Evolutionary conservation across 1,139 yeast species (phyloP).

Genomic region (Scheffersomyces stambukii): DNA sequence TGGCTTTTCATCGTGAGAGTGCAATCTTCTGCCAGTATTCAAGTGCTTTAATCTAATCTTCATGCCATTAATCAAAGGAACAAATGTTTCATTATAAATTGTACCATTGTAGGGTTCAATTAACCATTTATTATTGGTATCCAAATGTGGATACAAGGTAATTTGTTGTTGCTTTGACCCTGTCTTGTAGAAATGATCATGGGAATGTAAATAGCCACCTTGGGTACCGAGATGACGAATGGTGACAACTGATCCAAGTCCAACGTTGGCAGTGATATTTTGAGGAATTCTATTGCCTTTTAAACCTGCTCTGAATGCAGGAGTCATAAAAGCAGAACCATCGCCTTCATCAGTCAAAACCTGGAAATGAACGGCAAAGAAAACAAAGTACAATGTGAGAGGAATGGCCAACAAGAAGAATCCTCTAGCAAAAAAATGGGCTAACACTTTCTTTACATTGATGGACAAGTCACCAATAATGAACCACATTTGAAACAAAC

Average conservation of each 20-base stretch:
- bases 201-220: conserved; percentile 97
- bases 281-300: conserved; percentile 67
- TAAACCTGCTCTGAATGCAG: conserved; percentile 81
- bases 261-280: conserved; percentile 75
- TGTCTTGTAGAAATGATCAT: conserved; percentile 74
- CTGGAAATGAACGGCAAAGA: conserved; percentile 78
- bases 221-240: conserved; percentile 79
- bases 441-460: conserved; percentile 42
- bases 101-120: conserved; percentile 59
- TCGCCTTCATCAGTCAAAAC: conserved; percentile 74
- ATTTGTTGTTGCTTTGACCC: conserved; percentile 96
- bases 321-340: conserved; percentile 84
- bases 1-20: conserved; percentile 93
- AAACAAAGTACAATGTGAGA: conserved; percentile 55
- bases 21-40: conserved; percentile 73
- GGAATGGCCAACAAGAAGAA: conserved; percentile 68
- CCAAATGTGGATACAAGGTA: conserved; percentile 90
- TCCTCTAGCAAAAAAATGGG: conserved; percentile 58
- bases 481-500: conserved; percentile 81
- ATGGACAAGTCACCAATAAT: conserved; percentile 79
- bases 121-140: conserved; percentile 81
- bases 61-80: conserved; percentile 70
- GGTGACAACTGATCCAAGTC: conserved; percentile 76
- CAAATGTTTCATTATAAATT: conserved; percentile 49
- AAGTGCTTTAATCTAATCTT: conserved; percentile 75